These are phyloP conservation scores for Limonium bicolor DNA, from an alignment of 148 eudicot species.

Conservation along the genomic window DNA sequence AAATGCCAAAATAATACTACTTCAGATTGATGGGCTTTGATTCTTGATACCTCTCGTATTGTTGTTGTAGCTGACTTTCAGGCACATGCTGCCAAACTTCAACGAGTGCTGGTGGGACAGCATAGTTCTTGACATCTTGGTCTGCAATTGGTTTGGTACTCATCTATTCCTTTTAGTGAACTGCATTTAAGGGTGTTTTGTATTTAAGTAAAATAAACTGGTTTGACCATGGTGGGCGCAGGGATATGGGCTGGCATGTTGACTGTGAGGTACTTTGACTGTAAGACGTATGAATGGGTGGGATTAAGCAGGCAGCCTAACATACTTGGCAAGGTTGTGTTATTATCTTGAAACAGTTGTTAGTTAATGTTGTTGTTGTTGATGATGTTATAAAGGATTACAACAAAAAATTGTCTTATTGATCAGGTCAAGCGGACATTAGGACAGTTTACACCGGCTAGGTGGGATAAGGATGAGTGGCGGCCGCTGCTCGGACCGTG, in stretches of 20 bases:
- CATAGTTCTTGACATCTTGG: conserved; percentile 73
- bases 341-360: no score
- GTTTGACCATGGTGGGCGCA: no score
- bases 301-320: conserved; percentile 97
- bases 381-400: no score
- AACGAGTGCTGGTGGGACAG: conserved; percentile 99
- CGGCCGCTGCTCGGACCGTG: conserved; percentile 89
- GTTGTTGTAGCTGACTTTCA: conserved; percentile 90
- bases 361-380: no score
- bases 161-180: background rate
- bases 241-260: conserved; percentile 99
- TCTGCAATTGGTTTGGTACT: conserved; percentile 99
- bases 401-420: no score
- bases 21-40: no score
- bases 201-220: no score
- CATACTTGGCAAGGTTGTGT: conserved; percentile 85
- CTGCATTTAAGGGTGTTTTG: background rate
- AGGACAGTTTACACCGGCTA: conserved; percentile 91
- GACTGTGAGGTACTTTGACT: conserved; percentile 91
- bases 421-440: no score
- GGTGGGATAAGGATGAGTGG: conserved; percentile 99
- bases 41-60: no score
- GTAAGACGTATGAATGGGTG: conserved; percentile 95
- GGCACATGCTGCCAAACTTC: conserved; percentile 96
- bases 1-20: background rate